Conservation (phyloP, 805 yeast species). For the Metschnikowia dekortorum region DNA sequence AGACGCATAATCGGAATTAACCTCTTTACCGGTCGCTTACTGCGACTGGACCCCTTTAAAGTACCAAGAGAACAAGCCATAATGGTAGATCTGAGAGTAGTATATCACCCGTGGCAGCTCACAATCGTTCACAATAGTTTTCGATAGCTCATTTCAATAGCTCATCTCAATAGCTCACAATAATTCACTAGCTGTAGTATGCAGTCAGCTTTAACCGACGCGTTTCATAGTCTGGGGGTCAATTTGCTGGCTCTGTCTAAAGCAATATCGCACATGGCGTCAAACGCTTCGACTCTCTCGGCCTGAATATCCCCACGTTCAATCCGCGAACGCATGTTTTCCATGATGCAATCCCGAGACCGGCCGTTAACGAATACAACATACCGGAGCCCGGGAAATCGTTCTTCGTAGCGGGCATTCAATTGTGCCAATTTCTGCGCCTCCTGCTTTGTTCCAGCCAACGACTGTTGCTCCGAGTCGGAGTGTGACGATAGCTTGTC, state of each 20-base stretch:
- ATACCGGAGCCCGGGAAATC: conserved; percentile 66
- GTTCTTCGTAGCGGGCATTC: conserved; percentile 59
- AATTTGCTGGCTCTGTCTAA: conserved; percentile 64
- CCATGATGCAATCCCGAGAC: conserved; percentile 59
- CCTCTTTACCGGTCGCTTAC: too few relatives aligned
- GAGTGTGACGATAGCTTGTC: conserved; percentile 60
- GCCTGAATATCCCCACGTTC: conserved; percentile 44
- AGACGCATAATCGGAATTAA: too few relatives aligned
- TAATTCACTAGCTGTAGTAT: too few relatives aligned
- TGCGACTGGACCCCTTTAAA: not conserved
- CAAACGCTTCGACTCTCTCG: conserved; percentile 66
- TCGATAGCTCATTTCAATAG: too few relatives aligned
- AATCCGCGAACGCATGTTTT: conserved; percentile 40
- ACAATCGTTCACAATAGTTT: too few relatives aligned
- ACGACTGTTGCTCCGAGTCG: conserved; percentile 62
- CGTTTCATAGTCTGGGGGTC: conserved; percentile 27
- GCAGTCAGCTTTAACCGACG: too few relatives aligned
- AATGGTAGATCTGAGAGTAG: too few relatives aligned
- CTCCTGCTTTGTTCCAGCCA: conserved; percentile 48
- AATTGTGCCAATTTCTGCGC: conserved; percentile 45
- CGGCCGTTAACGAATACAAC: conserved; percentile 90
- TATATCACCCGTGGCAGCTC: too few relatives aligned
- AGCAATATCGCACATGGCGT: conserved; percentile 93
- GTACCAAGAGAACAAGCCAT: not conserved
- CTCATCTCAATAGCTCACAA: too few relatives aligned